Base-by-base conservation (phyloP, 768 basidiomycete genomes). In the Baorangia bicolor region DNA sequence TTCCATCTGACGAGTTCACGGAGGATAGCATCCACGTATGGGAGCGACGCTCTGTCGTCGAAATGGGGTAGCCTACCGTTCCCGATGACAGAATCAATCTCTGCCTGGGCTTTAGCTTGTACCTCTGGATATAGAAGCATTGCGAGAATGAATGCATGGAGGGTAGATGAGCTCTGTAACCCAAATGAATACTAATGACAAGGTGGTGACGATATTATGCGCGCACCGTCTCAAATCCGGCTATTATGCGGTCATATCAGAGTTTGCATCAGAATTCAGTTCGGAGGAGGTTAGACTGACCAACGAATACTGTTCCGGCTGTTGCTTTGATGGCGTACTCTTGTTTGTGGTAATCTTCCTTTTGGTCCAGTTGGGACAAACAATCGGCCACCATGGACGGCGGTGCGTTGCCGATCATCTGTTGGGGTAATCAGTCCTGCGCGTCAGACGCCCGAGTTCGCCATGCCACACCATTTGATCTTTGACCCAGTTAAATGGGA, bases 1-100 rank as follows among this genome's bases (percentile, higher is more conserved):
- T 53, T 47, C 70, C 68, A 71, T 45, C 69, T 55, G 23, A 68
- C 33, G n/a, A 65, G 45, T 51, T 80, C 79, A 44, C 67, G 74
- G 6, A 74, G 66, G 35, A 78, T 69, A 4, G 77, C 77, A n/a
- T 66, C 68, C 14, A 78, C 66, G 48, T 79, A 80, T 1, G 78
- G 79, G 12, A 79, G 62, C 5, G 58, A 51, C 1, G 52, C 42
- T 40, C 61, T 55, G 45, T 73, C 70, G 5, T 63, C 55, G 30
- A 73, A 70, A 21, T 51, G 16, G 10, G 73, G 70, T 0, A 74
- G 50, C 23, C 61, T 58, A 9, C 43, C 55, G 13, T 4, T 45
- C 5, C 63, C 64, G 4, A 72, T 53, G 7, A 73, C 63, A 12
- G 54, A 51, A 43, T 72, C 73, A 12, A 72, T 61, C 38, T 67